Evolutionary conservation across 768 basidiomycete genomes (phyloP).

Genomic region (Tulasnella sp.): DNA sequence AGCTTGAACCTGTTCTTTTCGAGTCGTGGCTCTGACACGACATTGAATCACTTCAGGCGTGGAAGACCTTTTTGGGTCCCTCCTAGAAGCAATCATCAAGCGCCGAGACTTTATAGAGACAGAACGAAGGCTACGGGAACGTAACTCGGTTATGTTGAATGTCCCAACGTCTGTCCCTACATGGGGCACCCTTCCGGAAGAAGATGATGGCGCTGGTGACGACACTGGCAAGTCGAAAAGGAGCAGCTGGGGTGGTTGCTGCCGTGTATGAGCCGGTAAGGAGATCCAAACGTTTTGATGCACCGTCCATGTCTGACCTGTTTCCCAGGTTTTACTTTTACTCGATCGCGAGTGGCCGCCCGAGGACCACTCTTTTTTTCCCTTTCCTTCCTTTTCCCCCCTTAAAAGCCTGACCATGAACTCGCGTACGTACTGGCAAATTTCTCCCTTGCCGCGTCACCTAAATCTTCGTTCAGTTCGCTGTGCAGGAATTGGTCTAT

Average conservation of each 20-base stretch:
- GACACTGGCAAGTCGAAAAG: not conserved
- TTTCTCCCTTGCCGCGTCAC: no score
- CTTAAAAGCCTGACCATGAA: no score
- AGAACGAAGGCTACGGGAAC: slow-evolving; percentile 70
- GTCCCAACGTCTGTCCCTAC: not conserved
- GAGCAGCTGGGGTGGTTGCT: slow-evolving; percentile 12
- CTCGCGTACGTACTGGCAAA: no score
- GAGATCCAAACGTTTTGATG: no score
- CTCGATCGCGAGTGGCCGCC: no score
- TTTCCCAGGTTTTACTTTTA: no score
- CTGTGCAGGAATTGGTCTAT: no score
- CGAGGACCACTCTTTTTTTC: no score
- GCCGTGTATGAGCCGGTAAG: slow-evolving; percentile 8
- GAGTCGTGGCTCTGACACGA: slow-evolving; percentile 19
- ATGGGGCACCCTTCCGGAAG: slow-evolving; percentile 8
- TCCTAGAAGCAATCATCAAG: slow-evolving; percentile 72
- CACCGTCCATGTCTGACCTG: no score
- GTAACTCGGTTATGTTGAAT: slow-evolving; percentile 71
- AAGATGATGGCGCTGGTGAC: slow-evolving; percentile 5
- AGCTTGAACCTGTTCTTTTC: not conserved
- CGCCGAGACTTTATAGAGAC: slow-evolving; percentile 71
- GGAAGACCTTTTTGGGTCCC: slow-evolving; percentile 64
- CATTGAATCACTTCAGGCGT: slow-evolving; percentile 48
- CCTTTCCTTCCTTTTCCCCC: no score
- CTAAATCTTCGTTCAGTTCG: no score